Evolutionary conservation across 768 basidiomycete genomes (phyloP), one percentile per base, ranked within the genome.

Genomic region (Hortiboletus campestris): DNA sequence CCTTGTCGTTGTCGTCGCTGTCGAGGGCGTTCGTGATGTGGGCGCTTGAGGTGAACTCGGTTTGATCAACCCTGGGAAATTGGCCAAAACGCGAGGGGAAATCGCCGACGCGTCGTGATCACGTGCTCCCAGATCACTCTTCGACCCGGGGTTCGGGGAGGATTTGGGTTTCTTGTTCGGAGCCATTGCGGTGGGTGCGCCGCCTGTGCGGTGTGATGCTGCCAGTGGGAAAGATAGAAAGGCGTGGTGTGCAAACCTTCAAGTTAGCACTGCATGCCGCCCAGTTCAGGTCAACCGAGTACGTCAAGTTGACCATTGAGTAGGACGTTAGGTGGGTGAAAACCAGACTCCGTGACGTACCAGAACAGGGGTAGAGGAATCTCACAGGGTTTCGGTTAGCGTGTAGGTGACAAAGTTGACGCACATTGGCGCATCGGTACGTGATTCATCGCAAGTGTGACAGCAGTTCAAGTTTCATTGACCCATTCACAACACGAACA

Each of bases 11-110:
- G 54, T 57, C 32, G 57, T 55, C 42, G 53, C 2, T 12, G 57
- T 49, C 32, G 50, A 22, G 28, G 52, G 1, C 16, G 48, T 39
- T 43, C 11, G 42, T 11, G 28, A 42, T 17, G 48, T 20, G 9
- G 19, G 6, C 22, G 40, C 25, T 25, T 25, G 36, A 39, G 35
- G 58, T 16, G 56, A 53, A 34, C 31, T 12, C 3, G 51, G 56
- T 57, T 60, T 59, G 53, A 32, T 69, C 68, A 68, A 68, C 67
- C 67, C 60, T 69, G 67, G 67, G 67, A 69, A 70, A 58, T 42
- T 63, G 45, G 51, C 40, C 44, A 61, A 45, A 46, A 67, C 67
- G 59, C 68, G 66, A 51, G 64, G 40, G 6, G 51, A 28, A 17
- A 25, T 48, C 16, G 14, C 3, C 35, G 58, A 61, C 67, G 67